A percentile compares a stretch with the other conserved stretches of the same genome.
phyloP scores from a whole-genome alignment of 148 eudicot genomes.

The Tetragonia tetragonoides region DNA sequence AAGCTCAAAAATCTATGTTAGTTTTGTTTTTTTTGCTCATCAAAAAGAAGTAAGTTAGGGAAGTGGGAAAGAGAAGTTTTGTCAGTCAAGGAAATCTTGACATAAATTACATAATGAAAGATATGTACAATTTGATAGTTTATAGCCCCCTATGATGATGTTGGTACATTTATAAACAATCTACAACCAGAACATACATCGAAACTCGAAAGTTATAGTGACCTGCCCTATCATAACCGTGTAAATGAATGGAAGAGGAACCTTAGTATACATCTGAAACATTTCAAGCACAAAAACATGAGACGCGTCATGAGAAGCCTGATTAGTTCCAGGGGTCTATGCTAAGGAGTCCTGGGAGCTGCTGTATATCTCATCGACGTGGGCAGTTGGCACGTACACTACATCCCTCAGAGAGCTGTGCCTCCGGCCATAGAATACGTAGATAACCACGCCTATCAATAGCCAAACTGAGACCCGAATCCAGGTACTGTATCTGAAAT shows the following conservation, averaged over 20 bases:
- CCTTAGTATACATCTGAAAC: not conserved
- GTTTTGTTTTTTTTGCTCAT: too few species aligned
- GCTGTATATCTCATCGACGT: conserved; percentile 29
- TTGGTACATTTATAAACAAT: conserved; percentile 26
- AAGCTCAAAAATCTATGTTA: too few species aligned
- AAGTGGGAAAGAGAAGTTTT: not conserved
- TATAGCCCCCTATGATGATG: not conserved
- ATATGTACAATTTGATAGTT: conserved; percentile 19
- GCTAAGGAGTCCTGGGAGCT: conserved; percentile 24
- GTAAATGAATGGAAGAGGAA: conserved; percentile 7
- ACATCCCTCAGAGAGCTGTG: conserved; percentile 47
- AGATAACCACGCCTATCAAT: conserved; percentile 43
- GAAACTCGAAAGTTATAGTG: not conserved
- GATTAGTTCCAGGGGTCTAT: conserved; percentile 2
- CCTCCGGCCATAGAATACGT: conserved; percentile 52
- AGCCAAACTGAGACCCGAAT: conserved; percentile 64
- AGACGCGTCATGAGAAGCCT: not conserved
- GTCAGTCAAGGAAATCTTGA: conserved; percentile 21
- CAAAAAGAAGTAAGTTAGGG: not conserved
- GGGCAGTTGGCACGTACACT: conserved; percentile 33
- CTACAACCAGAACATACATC: not conserved
- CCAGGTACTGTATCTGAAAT: conserved; percentile 54
- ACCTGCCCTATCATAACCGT: conserved; percentile 1
- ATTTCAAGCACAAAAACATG: not conserved
- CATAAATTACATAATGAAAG: conserved; percentile 14